A percentile compares a stretch with the other conserved stretches of the same genome.
These are phyloP conservation scores for Rhodamnia rubescens DNA, from an alignment of 345 rosid species.

Conservation along the genomic window DNA sequence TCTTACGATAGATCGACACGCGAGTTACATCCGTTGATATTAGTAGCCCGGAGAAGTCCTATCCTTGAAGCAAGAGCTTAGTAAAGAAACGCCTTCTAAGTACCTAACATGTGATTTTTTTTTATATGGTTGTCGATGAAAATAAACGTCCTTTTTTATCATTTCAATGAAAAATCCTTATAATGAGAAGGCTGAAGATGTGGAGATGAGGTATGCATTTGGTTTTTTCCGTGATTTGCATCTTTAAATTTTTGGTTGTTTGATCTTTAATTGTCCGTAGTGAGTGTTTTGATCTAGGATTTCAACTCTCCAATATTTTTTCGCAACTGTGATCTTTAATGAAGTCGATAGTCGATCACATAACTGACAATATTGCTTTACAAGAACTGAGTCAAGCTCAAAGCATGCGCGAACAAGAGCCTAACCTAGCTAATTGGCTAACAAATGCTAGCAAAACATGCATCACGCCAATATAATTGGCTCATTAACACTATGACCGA, in stretches of 20 bases:
- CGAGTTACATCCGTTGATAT: fast-evolving
- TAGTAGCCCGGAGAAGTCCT: background rate
- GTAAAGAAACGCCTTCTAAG: background rate
- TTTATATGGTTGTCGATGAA: background rate
- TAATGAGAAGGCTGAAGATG: background rate
- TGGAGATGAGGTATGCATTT: background rate
- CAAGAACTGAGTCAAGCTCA: background rate
- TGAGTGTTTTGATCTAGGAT: background rate
- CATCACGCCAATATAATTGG: background rate
- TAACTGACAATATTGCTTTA: background rate
- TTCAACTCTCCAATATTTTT: background rate
- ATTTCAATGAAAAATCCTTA: background rate
- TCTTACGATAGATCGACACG: fast-evolving
- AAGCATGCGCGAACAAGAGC: background rate
- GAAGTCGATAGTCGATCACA: background rate
- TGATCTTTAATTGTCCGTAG: background rate
- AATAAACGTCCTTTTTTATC: background rate
- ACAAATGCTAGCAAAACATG: background rate
- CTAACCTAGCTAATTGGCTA: background rate
- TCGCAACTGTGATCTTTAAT: fast-evolving
- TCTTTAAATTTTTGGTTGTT: background rate
- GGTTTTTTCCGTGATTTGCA: background rate
- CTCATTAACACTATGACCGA: background rate
- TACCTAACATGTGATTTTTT: background rate
- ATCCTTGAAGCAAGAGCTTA: background rate